Base-by-base conservation (phyloP, 2,329 filamentous ascomycete species). In the Rutstroemia sp. region DNA sequence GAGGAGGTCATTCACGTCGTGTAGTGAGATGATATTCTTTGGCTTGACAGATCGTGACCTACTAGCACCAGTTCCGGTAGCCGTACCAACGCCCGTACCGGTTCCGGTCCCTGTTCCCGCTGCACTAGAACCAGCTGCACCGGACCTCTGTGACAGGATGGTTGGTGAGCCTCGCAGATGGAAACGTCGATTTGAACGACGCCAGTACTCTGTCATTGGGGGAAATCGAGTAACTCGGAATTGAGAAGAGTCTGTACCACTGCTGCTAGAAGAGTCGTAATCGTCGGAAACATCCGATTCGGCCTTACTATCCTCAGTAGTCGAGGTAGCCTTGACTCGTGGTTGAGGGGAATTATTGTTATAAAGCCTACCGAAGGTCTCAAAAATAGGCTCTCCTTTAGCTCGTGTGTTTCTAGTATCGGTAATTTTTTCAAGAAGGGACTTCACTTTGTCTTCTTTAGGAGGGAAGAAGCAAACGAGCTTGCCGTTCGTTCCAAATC, bases 11-110 rank as follows among this genome's bases (percentile, higher is more conserved):
- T 82, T 80, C 25, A 95, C 70, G 60, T 90, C 79, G 65, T 92
- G 79, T 41, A 96, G 83, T 1, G 83, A 83, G 19, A 97, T 74
- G 21, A 88, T 76, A 60, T 92, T 91, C 63, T 86, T 87, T 2
- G 77, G 72, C 53, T 75, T 73, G 19, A 62, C 59, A 16, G 63
- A 46, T 49, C 67, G 62, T 5, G 49, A 45, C 55, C 63, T 69
- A 53, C 66, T 65, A 0, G 62, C 47, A 2, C 65, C 71, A n/a
- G 71, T 72, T 42, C 73, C 71, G 1, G 71, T 73, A 1, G 81
- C 80, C 0, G 80, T 83, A 1, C 78, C 79, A 39, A 77, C 75
- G 2, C 80, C 80, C 2, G 79, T 87, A 6, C 80, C 83, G 9
- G 66, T 68, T 16, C 67, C 66, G 7, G 52, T 54, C 16, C 52